Percentiles rank a stretch among this genome's conserved stretches.
phyloP scores from a whole-genome alignment of 129 eudicot species.

The Artemisia annua region DNA sequence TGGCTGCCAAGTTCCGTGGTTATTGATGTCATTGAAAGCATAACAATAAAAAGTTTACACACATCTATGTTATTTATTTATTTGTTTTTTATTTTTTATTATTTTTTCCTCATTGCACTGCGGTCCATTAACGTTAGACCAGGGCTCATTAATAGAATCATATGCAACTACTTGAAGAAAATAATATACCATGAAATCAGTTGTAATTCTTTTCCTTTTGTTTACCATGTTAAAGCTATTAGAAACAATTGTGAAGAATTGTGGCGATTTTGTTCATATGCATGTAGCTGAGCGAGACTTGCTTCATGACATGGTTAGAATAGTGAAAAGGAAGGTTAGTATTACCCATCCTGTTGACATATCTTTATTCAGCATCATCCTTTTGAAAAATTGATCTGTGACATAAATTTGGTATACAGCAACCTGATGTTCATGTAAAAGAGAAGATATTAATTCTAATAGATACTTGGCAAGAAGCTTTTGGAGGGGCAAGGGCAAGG shows the following conservation, averaged over 20 bases:
- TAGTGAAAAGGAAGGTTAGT: conserved; percentile 78
- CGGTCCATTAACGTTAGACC: background rate
- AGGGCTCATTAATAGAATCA: background rate
- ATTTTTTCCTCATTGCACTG: background rate
- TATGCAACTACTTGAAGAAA: background rate
- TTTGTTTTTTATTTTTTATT: background rate
- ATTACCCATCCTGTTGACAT: background rate
- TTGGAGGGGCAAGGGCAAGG: conserved; percentile 94
- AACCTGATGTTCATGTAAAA: conserved; percentile 89
- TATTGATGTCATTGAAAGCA: too few species aligned
- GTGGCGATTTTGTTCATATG: conserved; percentile 88
- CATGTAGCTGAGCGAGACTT: conserved; percentile 88
- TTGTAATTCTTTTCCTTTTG: conserved; percentile 1
- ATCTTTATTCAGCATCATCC: background rate
- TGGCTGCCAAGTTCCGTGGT: too few species aligned
- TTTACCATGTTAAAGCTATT: conserved; percentile 51
- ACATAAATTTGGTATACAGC: conserved; percentile 22
- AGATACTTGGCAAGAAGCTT: conserved; percentile 98
- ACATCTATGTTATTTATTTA: background rate
- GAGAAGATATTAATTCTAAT: conserved; percentile 88
- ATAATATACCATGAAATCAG: background rate
- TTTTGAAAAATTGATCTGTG: background rate
- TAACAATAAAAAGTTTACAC: too few species aligned
- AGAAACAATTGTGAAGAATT: conserved; percentile 86
- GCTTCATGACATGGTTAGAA: conserved; percentile 88